These are phyloP conservation scores for Ogataea nitratoaversa DNA, from an alignment of 805 yeast genomes.

Conservation along the genomic window DNA sequence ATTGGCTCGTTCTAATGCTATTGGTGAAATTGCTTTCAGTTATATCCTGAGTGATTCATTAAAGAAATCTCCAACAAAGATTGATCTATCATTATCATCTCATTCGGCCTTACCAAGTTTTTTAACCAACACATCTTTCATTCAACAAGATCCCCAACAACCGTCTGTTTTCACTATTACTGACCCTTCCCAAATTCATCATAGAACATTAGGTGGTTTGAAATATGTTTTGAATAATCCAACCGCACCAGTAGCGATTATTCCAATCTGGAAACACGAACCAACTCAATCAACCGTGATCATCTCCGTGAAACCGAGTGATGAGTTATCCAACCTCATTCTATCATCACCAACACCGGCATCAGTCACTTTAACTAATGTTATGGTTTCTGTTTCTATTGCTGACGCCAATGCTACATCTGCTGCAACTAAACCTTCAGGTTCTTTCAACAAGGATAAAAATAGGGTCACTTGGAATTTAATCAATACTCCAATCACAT, in stretches of 20 bases:
- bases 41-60: conserved; percentile 39
- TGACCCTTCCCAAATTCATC: conserved; percentile 47
- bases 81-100: conserved; percentile 37
- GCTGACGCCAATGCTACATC: conserved; percentile 58
- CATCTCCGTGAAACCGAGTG: conserved; percentile 59
- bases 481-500: conserved; percentile 33
- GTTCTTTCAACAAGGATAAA: conserved; percentile 82
- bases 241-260: conserved; percentile 62
- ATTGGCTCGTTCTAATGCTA: conserved; percentile 52
- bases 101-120: conserved; percentile 38
- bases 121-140: conserved; percentile 49
- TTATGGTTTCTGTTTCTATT: conserved; percentile 58
- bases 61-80: conserved; percentile 36
- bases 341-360: conserved; percentile 33
- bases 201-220: conserved; percentile 74
- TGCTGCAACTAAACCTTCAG: conserved; percentile 89
- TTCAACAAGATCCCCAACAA: conserved; percentile 37
- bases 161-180: conserved; percentile 35
- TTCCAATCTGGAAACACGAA: conserved; percentile 90
- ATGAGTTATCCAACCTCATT: conserved; percentile 33
- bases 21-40: conserved; percentile 86
- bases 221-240: conserved; percentile 60
- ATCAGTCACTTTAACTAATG: conserved; percentile 47
- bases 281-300: conserved; percentile 80
- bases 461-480: conserved; percentile 86